Conservation (phyloP, 2,329 filamentous ascomycete species). For the Biscogniauxia sp. region DNA sequence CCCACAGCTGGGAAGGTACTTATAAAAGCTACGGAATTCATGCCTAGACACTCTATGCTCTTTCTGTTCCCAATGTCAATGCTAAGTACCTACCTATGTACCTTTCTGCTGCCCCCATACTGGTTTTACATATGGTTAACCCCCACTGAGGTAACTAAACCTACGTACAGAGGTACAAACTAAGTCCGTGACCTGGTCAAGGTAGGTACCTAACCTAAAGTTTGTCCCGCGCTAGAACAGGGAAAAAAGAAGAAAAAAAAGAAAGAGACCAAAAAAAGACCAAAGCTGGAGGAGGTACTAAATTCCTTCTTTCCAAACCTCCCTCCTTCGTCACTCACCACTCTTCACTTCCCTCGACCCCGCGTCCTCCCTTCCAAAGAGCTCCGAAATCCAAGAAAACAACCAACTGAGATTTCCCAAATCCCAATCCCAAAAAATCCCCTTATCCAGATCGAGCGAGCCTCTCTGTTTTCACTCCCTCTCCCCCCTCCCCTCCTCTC, state of each 20-base stretch:
- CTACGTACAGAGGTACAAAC: too few relatives aligned
- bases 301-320: not conserved
- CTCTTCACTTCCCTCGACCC: not conserved
- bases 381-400: not conserved
- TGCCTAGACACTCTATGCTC: too few relatives aligned
- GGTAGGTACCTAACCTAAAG: too few relatives aligned
- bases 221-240: too few relatives aligned
- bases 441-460: not conserved
- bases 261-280: too few relatives aligned
- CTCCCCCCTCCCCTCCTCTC: constrained; percentile 7
- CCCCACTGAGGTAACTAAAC: not conserved
- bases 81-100: too few relatives aligned
- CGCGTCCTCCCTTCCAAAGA: not conserved
- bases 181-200: not conserved
- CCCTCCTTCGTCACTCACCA: not conserved
- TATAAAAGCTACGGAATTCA: not conserved
- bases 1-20: not conserved
- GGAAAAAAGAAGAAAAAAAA: too few relatives aligned
- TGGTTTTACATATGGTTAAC: not conserved
- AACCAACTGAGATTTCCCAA: too few relatives aligned
- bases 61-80: too few relatives aligned
- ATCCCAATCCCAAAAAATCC: not conserved
- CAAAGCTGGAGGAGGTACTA: not conserved
- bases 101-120: not conserved
- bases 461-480: not conserved